Conservation (phyloP, 805 yeast species). For the Starmerella sirachaensis region DNA sequence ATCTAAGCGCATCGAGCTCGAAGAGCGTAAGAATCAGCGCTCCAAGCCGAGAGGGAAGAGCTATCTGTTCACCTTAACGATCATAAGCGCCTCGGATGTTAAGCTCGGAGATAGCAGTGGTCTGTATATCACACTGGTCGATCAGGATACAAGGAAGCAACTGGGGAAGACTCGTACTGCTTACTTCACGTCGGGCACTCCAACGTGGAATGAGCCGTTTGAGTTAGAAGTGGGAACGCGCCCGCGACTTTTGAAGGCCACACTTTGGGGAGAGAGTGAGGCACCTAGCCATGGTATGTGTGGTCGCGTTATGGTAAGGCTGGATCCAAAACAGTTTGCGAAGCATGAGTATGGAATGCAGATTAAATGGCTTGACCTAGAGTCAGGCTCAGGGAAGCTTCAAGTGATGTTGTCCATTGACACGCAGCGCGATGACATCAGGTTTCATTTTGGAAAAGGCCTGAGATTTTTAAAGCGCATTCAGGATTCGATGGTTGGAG, state of each 20-base stretch:
- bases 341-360: conserved; percentile 53
- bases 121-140: conserved; percentile 52
- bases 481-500: conserved; percentile 52
- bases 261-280: conserved; percentile 51
- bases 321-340: conserved; percentile 48
- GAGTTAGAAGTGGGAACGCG: conserved; percentile 37
- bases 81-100: conserved; percentile 53
- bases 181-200: conserved; percentile 43
- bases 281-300: conserved; percentile 48
- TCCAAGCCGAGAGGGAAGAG: background rate
- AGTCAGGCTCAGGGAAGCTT: conserved; percentile 52
- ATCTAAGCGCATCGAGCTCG: conserved; percentile 29
- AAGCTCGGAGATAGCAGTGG: conserved; percentile 24
- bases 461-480: conserved; percentile 52
- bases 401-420: conserved; percentile 62
- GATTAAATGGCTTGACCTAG: conserved; percentile 46
- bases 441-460: conserved; percentile 69
- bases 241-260: conserved; percentile 40
- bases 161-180: conserved; percentile 61
- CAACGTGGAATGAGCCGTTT: conserved; percentile 81
- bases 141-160: conserved; percentile 41
- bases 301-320: conserved; percentile 48
- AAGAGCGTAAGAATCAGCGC: conserved; percentile 14
- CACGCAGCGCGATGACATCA: conserved; percentile 65
- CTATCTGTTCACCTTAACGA: conserved; percentile 46